Conservation (phyloP, 805 yeast species). For the Brettanomyces sp. region DNA sequence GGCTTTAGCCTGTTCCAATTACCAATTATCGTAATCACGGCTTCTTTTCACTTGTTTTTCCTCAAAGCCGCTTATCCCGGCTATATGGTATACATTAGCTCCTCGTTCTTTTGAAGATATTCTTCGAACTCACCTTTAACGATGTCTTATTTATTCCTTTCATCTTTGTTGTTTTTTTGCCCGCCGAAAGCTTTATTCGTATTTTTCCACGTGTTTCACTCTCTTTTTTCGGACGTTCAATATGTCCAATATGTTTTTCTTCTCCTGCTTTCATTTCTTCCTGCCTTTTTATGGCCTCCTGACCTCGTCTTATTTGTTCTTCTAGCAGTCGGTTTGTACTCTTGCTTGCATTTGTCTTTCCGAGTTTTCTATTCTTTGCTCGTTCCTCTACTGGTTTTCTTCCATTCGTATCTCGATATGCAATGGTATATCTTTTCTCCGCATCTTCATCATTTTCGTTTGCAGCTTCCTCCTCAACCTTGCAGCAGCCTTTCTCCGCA, state of each 20-base stretch:
- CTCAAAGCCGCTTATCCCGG: no score
- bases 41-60: no score
- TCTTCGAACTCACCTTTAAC: not conserved
- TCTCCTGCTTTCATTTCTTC: not conserved
- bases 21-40: no score
- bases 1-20: no score
- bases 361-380: constrained; percentile 28
- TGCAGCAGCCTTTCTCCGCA: constrained; percentile 45
- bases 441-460: constrained; percentile 22
- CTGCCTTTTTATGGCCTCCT: constrained; percentile 4
- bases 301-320: constrained; percentile 45
- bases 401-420: not conserved
- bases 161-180: not conserved
- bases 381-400: not conserved
- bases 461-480: constrained; percentile 35
- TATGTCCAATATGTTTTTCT: not conserved
- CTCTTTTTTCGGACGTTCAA: not conserved
- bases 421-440: constrained; percentile 14
- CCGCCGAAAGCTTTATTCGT: no score
- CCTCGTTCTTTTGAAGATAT: no score
- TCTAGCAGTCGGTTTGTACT: constrained; percentile 33
- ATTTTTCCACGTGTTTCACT: not conserved
- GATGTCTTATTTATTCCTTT: not conserved
- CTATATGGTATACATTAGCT: no score
- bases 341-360: constrained; percentile 28